Evolutionary conservation across 2,329 filamentous ascomycete species (phyloP), one percentile per base, ranked within the genome.

Genomic region (Stylonectria norvegica): DNA sequence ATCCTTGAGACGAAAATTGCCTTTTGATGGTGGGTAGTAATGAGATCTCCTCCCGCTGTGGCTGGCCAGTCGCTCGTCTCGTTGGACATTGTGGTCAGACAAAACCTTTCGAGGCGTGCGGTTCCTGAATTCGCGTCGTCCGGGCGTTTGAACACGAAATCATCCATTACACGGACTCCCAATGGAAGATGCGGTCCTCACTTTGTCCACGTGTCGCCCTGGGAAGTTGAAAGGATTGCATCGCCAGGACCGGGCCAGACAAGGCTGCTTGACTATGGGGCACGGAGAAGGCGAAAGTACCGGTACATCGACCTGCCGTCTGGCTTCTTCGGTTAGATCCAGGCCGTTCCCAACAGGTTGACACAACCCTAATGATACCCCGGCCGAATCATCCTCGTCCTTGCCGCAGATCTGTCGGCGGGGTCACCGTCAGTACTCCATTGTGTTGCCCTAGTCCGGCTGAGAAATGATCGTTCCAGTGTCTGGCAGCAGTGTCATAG

Each of bases 1-100:
- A 25, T 27, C 17, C 17, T 25, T 25, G 22, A 12, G 22, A 25
- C 22, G 22, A 25, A 25, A 25, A 25, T 25, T 25, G 22, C 12
- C 22, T 25, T 12, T 7, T 7, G 22, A 25, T 7, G 22, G 22
- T 12, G 22, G 22, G 34, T 32, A 35, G 27, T 35, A 37, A 34
- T 32, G 12, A 30, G 33, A 15, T 28, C 34, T 17, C 10, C 16
- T 34, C 32, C 32, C 20, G 23, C 29, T 17, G 38, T 32, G 45
- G 32, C 38, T 46, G 29, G 17, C 14, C 23, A 15, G 3, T 19
- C 15, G 12, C 7, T 10, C 22, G 5, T 43, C 12, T 8, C 9
- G 36, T 22, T 48, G 32, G 33, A 32, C 41, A 31, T 40, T 40
- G 34, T 34, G 15, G 44, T 38, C 19, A 38, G 33, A 41, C 45